Conservation (phyloP, 192 early-diverging fungal genomes). For the Linnemannia exigua region DNA sequence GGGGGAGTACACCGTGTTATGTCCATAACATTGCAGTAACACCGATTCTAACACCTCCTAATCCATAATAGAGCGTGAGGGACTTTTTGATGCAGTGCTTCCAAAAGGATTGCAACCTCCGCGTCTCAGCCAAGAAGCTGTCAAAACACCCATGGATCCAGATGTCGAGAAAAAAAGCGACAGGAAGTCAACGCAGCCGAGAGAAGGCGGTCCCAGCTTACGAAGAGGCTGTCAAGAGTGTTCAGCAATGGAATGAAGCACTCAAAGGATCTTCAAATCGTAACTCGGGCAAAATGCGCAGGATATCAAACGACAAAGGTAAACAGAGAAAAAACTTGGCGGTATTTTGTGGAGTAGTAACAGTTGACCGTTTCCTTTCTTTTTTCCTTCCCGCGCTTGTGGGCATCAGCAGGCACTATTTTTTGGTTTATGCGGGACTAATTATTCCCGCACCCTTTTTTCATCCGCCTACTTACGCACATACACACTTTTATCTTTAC, state of each 20-base stretch:
- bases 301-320: conserved; percentile 23
- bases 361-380: not conserved
- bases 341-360: not conserved
- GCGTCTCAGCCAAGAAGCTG: conserved; percentile 77
- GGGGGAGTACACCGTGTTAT: not conserved
- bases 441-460: not conserved
- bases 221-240: conserved; percentile 54
- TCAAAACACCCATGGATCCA: conserved; percentile 79
- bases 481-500: not conserved
- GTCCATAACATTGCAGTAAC: not conserved
- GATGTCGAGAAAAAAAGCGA: conserved; percentile 51
- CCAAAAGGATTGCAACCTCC: conserved; percentile 78
- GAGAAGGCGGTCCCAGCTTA: conserved; percentile 49
- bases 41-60: not conserved
- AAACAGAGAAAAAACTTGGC: not conserved
- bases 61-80: conserved; percentile 58
- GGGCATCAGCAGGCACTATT: not conserved
- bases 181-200: conserved; percentile 39
- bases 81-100: conserved; percentile 88
- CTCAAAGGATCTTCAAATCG: conserved; percentile 39
- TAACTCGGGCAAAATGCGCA: conserved; percentile 34
- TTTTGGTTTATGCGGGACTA: not conserved
- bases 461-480: not conserved
- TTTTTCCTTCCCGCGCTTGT: not conserved
- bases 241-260: conserved; percentile 59